Percentiles rank a stretch among this genome's conserved stretches.
Conservation (phyloP, 768 basidiomycete genomes). For the Filobasidium floriforme region DNA sequence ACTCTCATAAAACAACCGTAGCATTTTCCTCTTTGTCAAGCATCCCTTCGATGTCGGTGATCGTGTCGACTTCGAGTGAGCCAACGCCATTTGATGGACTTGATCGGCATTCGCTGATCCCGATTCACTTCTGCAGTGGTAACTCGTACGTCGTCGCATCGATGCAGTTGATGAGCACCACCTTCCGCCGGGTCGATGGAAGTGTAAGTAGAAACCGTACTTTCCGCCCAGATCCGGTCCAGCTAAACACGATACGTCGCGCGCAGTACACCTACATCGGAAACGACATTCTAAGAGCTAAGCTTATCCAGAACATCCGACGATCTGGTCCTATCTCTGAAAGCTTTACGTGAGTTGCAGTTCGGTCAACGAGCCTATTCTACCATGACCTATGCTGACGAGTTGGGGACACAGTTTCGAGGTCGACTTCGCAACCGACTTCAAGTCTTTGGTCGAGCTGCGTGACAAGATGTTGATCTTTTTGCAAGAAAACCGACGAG, state of each 20-base stretch:
- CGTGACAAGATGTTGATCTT: conserved; percentile 74
- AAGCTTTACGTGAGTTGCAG: conserved; percentile 51
- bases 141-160: conserved; percentile 72
- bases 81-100: background rate
- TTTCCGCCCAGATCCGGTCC: background rate
- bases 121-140: conserved; percentile 35
- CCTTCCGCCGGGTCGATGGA: conserved; percentile 41
- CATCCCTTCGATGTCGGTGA: conserved; percentile 45
- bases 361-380: background rate
- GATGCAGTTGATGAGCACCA: conserved; percentile 68
- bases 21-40: conserved; percentile 82
- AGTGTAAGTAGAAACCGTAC: conserved; percentile 15
- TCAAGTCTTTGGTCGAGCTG: conserved; percentile 70
- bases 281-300: conserved; percentile 44
- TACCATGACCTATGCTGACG: background rate
- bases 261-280: conserved; percentile 42
- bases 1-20: background rate
- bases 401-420: conserved; percentile 51
- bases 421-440: conserved; percentile 67
- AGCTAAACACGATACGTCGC: background rate
- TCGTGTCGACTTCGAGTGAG: conserved; percentile 52
- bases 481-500: conserved; percentile 61
- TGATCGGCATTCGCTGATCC: background rate
- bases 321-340: conserved; percentile 63
- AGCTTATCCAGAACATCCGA: conserved; percentile 46